Percentiles rank a stretch among this genome's conserved stretches.
These are phyloP conservation scores for Kwoniella newhampshirensis DNA, from an alignment of 768 basidiomycete species.

Conservation along the genomic window DNA sequence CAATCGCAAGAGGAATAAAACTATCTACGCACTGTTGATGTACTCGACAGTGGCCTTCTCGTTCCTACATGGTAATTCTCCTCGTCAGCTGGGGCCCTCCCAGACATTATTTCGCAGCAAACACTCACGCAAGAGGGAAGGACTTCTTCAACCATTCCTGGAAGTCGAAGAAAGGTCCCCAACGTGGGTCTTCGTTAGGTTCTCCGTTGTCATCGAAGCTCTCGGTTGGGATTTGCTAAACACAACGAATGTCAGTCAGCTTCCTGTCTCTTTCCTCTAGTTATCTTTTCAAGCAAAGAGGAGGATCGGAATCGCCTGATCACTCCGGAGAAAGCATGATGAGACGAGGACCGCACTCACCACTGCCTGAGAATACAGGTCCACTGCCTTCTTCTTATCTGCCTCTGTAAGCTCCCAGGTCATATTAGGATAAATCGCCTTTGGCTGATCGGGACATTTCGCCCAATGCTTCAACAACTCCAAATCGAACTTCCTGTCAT, in stretches of 20 bases:
- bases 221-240: conserved; percentile 47
- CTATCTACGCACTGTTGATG: conserved; percentile 48
- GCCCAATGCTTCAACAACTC: conserved; percentile 11
- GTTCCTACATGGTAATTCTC: conserved; percentile 14
- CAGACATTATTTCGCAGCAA: too few species aligned
- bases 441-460: conserved; percentile 43
- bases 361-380: conserved; percentile 36
- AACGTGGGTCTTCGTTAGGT: conserved; percentile 51
- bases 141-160: conserved; percentile 45
- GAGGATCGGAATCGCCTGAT: too few species aligned
- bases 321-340: not conserved
- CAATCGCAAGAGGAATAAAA: not conserved
- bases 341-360: conserved; percentile 32
- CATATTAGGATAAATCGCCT: conserved; percentile 35
- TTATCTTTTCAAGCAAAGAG: too few species aligned
- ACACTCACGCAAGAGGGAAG: conserved; percentile 45
- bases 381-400: conserved; percentile 31
- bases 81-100: not conserved
- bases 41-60: conserved; percentile 44
- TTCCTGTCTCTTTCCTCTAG: too few species aligned
- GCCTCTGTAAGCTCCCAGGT: conserved; percentile 34
- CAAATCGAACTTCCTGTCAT: conserved; percentile 4
- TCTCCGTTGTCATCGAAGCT: conserved; percentile 51
- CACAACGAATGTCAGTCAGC: too few species aligned
- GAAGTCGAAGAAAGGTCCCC: conserved; percentile 51